phyloP scores from a whole-genome alignment of 2,329 filamentous ascomycete species.

The Calonectria naviculata region DNA sequence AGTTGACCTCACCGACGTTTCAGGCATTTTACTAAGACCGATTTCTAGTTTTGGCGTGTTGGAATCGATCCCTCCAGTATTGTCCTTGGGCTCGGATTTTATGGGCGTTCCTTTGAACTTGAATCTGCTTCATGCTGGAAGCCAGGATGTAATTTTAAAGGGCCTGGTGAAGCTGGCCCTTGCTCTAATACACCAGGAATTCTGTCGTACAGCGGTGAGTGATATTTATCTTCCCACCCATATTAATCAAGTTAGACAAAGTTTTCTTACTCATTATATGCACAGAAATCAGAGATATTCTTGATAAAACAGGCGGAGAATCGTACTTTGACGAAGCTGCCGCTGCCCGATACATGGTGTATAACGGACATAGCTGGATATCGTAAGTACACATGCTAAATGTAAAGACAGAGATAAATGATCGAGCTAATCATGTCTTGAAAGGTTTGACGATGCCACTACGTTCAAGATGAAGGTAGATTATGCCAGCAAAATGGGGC shows the following conservation, averaged over 20 bases:
- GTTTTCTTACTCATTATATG: neutral
- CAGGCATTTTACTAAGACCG: neutral
- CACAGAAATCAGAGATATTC: neutral
- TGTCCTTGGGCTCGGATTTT: neutral
- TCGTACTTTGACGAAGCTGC: neutral
- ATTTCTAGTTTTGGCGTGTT: neutral
- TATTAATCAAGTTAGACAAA: neutral
- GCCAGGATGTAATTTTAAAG: neutral
- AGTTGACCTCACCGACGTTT: neutral
- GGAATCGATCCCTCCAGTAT: neutral
- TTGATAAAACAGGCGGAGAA: neutral
- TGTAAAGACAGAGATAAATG: neutral
- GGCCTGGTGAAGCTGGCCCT: neutral
- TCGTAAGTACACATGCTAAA: neutral
- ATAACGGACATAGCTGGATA: neutral
- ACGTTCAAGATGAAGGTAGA: neutral
- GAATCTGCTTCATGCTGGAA: neutral
- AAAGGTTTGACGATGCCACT: neutral
- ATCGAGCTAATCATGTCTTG: neutral
- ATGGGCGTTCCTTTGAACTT: neutral
- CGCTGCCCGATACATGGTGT: neutral
- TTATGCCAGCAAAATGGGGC: neutral
- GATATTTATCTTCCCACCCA: neutral
- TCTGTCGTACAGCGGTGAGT: neutral
- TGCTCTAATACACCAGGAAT: neutral